Conservation (phyloP, 139 green algal species). For the Closterium sp. region DNA sequence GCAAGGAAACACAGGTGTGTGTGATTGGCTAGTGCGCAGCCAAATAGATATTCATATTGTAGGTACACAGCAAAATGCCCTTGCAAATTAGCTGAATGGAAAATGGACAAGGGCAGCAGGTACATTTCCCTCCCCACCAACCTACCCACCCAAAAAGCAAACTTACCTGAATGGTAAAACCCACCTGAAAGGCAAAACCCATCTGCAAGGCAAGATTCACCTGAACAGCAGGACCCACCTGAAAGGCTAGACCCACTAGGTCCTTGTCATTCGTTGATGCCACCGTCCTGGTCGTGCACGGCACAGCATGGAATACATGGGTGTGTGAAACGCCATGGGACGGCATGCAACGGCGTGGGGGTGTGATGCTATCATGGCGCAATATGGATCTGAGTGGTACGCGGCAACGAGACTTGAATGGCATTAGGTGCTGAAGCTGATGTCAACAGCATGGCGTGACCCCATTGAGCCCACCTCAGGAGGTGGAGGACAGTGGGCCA, state of each 20-base stretch:
- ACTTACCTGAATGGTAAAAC: no score
- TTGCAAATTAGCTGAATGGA: no score
- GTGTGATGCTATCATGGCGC: neutral
- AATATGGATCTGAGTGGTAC: no score
- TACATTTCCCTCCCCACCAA: no score
- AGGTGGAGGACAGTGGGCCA: conserved; percentile 40
- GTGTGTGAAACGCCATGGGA: neutral
- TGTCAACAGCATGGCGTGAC: neutral
- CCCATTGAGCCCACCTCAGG: conserved; percentile 1
- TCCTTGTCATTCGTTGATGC: neutral
- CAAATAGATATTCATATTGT: no score
- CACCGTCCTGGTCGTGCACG: neutral
- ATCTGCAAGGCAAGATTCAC: neutral
- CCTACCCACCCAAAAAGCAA: no score
- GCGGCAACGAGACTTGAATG: neutral
- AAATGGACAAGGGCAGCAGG: no score
- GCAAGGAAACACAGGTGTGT: no score
- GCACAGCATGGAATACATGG: no score
- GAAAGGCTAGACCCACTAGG: neutral
- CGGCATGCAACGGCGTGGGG: neutral
- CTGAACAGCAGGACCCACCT: neutral
- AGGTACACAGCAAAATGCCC: no score
- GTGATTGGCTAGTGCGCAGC: no score
- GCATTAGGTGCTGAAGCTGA: neutral
- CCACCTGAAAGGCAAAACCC: no score